Base-by-base conservation (phyloP, 768 basidiomycete species). In the Tylopilus balloui region DNA sequence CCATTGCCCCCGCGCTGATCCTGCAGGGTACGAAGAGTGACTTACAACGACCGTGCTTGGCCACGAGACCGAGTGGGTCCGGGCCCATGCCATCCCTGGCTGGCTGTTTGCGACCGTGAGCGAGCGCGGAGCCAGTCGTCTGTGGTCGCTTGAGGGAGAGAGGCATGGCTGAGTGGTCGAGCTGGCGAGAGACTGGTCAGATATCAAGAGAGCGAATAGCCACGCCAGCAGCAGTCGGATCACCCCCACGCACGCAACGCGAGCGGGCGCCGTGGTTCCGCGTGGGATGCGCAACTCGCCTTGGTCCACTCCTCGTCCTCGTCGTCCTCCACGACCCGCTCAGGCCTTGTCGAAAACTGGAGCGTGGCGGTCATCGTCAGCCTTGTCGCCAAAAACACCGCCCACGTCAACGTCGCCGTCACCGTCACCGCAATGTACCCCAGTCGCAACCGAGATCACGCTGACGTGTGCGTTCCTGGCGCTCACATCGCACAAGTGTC, bases 291-390 rank as follows among this genome's bases (percentile, higher is more conserved):
- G 9, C 46, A 4, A 55, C 63, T 54, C 27, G 48, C 64, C 64
- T 61, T 59, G 2, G 58, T 60, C 63, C 63, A 58, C 20, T 48
- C 63, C 38, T 57, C 51, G 32, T 44, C 56, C 19, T 28, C 44
- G n/a, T 47, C 39, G 32, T 20, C 28, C 15, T 28, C 20, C 12
- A 31, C 19, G 0, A 14, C 29, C 14, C 6, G 14, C 17, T 42
- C 42, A 24, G 48, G 2, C 4, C 14, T 38, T 15, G 12, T 37
- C 13, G 50, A 41, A 8, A 41, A 34, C 29, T 14, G 25, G 41
- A 47, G 28, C 15, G 24, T 3, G 6, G 29, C 24, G 13, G 24
- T 4, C 45, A 43, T 45, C 31, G 42, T 32, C 14, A n/a, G n/a
- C 6, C 20, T 55, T 15, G 37, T 39, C 44, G 44, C 34, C 6